Conservation (phyloP, 352 stramenopile species). For the Pelagophyceae sp. region DNA sequence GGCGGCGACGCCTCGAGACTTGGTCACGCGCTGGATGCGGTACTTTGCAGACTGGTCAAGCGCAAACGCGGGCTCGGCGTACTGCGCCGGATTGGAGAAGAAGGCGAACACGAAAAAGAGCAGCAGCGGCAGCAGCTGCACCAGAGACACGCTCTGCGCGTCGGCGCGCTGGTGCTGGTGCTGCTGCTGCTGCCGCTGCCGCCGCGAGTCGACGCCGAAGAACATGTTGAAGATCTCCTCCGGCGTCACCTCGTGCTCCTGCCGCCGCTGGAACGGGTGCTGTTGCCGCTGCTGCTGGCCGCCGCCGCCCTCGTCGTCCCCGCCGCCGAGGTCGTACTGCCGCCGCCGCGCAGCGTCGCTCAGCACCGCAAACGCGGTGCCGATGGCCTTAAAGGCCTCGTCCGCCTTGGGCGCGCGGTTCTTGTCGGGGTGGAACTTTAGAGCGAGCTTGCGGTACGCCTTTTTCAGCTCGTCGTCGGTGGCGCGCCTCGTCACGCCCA, state of each 20-base stretch:
- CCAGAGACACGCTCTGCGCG: conserved; percentile 26
- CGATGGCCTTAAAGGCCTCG: conserved; percentile 91
- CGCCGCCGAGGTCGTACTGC: conserved; percentile 55
- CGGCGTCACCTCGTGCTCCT: conserved; percentile 46
- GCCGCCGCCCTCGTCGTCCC: conserved; percentile 55
- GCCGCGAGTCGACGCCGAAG: conserved; percentile 41
- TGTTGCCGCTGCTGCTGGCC: conserved; percentile 32
- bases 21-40: background rate
- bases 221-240: conserved; percentile 73
- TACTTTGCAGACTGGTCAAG: background rate
- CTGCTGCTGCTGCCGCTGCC: conserved; percentile 17
- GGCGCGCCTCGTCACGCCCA: conserved; percentile 48
- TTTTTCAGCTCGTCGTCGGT: conserved; percentile 69
- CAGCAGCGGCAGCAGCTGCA: conserved; percentile 49
- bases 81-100: conserved; percentile 19
- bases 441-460: conserved; percentile 66
- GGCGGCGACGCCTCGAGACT: conserved; percentile 35
- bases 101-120: conserved; percentile 47
- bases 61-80: background rate
- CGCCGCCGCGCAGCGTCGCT: conserved; percentile 48
- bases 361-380: conserved; percentile 77
- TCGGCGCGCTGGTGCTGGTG: conserved; percentile 29
- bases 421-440: conserved; percentile 78
- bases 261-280: conserved; percentile 29
- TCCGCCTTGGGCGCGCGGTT: conserved; percentile 91